Evolutionary conservation across 2,329 filamentous ascomycete genomes (phyloP), one percentile per base, ranked within the genome.

Genomic region (Coniochaeta sp.): DNA sequence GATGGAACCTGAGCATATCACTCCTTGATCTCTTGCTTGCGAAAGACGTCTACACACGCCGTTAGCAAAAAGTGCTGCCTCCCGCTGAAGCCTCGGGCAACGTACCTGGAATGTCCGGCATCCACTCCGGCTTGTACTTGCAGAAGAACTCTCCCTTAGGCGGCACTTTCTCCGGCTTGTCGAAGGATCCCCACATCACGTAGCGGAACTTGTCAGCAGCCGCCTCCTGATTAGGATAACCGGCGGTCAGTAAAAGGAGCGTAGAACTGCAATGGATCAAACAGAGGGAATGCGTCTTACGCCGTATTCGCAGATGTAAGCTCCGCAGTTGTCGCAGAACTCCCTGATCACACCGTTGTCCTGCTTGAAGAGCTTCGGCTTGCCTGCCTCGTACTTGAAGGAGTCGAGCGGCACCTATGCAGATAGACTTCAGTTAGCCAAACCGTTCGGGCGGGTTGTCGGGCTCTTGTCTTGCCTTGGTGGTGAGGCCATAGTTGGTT

Each of bases 121-220:
- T 78, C 77, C 77, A 81, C 1, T 57, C 61, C 5, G 69, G 65
- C 52, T 74, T 64, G 33, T 66, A 60, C 50, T 68, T 75, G 60
- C 75, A 78, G 56, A 78, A 81, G 63, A 80, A 80, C 55, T 80
- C 76, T 0, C 76, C 77, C 57, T 78, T 79, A 0, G 76, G 76
- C 6, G 74, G 72, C 9, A 79, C 60, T 48, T 63, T 67, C 14
- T 74, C 72, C 0, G 71, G 72, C 20, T 76, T 67, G 52, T 80
- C 76, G 4, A 81, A 61, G 0, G 75, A 75, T 1, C 77, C 76
- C 61, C 69, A 71, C 55, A 71, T 64, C 26, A 73, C 57, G 49
- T 72, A 73, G n/a, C 67, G 63, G 51, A 71, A 71, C 56, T 66
- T 67, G 35, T 76, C 71, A 16, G 70, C 72, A 9, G 76, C 68